These are phyloP conservation scores for Cicer bijugum DNA, from an alignment of 306 rosid genomes.

Conservation along the genomic window DNA sequence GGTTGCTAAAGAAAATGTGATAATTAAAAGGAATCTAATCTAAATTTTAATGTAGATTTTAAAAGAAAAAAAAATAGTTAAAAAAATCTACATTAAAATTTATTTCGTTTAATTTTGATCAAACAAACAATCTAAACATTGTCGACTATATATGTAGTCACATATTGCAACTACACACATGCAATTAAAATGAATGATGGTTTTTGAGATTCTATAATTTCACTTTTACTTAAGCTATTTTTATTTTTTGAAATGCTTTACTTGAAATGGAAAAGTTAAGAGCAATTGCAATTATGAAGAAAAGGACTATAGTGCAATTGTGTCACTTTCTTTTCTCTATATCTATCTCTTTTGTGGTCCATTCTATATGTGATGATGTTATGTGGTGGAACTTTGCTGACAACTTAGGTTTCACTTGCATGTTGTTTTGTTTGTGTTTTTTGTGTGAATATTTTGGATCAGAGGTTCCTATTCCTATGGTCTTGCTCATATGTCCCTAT, in stretches of 20 bases:
- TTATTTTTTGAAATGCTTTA: slow-evolving; percentile 48
- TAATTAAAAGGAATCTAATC: not conserved
- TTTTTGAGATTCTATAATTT: slow-evolving; percentile 46
- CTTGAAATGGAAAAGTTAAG: slow-evolving; percentile 41
- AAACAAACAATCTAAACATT: too few species aligned
- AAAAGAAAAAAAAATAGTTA: too few species aligned
- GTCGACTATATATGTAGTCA: too few species aligned
- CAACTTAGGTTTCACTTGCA: slow-evolving; percentile 60
- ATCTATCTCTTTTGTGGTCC: slow-evolving; percentile 40
- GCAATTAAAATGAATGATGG: not conserved
- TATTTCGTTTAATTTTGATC: too few species aligned
- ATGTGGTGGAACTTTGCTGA: slow-evolving; percentile 50
- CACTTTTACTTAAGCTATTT: slow-evolving; percentile 33
- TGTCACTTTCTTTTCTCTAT: not conserved
- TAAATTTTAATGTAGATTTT: too few species aligned
- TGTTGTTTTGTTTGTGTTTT: slow-evolving; percentile 38
- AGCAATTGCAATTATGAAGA: slow-evolving; percentile 46
- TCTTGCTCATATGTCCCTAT: slow-evolving; percentile 3
- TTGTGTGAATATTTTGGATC: slow-evolving; percentile 44
- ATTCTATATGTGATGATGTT: slow-evolving; percentile 30
- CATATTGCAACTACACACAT: too few species aligned
- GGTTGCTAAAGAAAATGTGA: slow-evolving; percentile 45
- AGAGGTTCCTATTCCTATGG: slow-evolving; percentile 22
- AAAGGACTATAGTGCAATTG: slow-evolving; percentile 12
- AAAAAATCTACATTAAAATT: too few species aligned